Conservation (phyloP, 306 rosid species). For the Vigna mungo region DNA sequence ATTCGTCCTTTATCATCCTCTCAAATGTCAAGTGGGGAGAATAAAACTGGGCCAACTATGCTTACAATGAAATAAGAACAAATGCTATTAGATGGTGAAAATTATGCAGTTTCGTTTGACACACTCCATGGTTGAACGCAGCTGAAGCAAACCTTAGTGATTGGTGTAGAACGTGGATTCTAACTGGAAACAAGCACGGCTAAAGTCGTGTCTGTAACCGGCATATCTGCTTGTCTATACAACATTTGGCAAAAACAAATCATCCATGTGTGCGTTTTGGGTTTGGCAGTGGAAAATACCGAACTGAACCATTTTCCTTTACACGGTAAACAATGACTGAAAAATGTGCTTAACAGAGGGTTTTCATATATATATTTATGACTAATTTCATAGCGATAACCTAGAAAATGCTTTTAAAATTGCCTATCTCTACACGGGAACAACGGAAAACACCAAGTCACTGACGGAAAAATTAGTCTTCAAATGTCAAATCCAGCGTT, state of each 20-base stretch:
- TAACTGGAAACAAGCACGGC: too few species aligned
- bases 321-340: not conserved
- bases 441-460: constrained; percentile 9
- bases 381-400: constrained; percentile 24
- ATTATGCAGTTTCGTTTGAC: not conserved
- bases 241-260: constrained; percentile 19
- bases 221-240: not conserved
- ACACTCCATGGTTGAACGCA: too few species aligned
- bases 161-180: too few species aligned
- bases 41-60: not conserved
- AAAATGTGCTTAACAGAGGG: not conserved
- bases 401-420: constrained; percentile 33
- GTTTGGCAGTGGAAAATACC: not conserved
- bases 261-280: constrained; percentile 1
- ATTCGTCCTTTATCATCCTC: too few species aligned
- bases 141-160: too few species aligned
- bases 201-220: not conserved
- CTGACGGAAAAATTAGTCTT: constrained; percentile 4
- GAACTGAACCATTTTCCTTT: constrained; percentile 18
- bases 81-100: not conserved
- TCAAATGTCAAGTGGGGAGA: too few species aligned
- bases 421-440: constrained; percentile 12
- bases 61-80: not conserved
- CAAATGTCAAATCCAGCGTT: constrained; percentile 26
- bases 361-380: too few species aligned